Base-by-base conservation (phyloP, 1,139 yeast genomes). In the Zhuliangozyma blackwelliae region DNA sequence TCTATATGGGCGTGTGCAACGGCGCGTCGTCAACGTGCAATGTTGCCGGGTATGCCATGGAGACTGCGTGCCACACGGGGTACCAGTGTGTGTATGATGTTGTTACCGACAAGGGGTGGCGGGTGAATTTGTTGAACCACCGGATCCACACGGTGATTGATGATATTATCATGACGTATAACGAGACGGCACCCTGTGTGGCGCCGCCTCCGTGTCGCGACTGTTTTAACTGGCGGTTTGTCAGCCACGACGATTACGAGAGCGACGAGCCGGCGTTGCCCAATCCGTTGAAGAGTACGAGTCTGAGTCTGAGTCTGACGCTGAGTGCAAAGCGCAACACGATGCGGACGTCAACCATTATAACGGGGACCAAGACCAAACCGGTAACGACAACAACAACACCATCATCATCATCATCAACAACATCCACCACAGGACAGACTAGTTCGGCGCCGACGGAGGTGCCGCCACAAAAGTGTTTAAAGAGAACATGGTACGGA, bases 31-130 rank as follows among this genome's bases (percentile, higher is more conserved):
- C 95, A 1, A 63, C 92, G 4, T 92, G 99, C 59, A 82, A 92
- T 50, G 74, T 87, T 10, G 97, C 87, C 0, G 98, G 98, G 0
- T 92, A 89, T 59, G 98, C 98, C 9, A 83, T 92, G 97, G 98
- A 92, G 57, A 84, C 97, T 0, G 82, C 83, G 29, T 92, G 99
- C 55, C 99, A 92, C 57, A 78, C 96, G 0, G 99, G 98, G 0
- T 75, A 76, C 53, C 80, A 79, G 39, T 92, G 98, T 57, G 74
- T 83, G 16, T 94, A 92, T 61, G 98, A 92, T 53, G 92, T 85
- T 16, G 96, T 90, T 11, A 73, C 76, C 5, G 97, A 92, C 50
- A 65, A 74, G 45, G 97, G 97, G 3, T 92, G 97, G 97, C 82
- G 79, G 49, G 94, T 90, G 10, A 88, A 84, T 48, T 63, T 94